Evolutionary conservation across 2,329 filamentous ascomycete species (phyloP), one percentile per base, ranked within the genome.

Genomic region (Cladosporium cucumerinum): DNA sequence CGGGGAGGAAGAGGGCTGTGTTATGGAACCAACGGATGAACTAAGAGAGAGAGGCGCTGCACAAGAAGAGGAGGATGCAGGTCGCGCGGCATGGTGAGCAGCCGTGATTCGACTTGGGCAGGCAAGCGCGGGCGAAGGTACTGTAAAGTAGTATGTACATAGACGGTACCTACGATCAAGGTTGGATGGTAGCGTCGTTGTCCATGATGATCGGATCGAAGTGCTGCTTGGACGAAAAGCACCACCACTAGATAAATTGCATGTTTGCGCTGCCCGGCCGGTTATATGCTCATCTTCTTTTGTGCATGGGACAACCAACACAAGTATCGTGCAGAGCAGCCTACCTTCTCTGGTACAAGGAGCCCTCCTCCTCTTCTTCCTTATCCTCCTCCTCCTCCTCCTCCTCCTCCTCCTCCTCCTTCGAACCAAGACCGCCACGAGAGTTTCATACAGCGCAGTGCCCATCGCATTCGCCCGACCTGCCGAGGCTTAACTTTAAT

Each of bases 381-480:
- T n/a, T n/a, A n/a, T n/a, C n/a, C n/a, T n/a, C n/a, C n/a, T n/a
- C n/a, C n/a, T n/a, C n/a, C n/a, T n/a, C n/a, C n/a, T n/a, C n/a
- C n/a, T n/a, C n/a, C n/a, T n/a, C n/a, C n/a, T n/a, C n/a, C n/a
- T n/a, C n/a, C n/a, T n/a, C 10, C 16, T 25, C 8, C 48, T 26
- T 25, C 23, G 48, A 25, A 28, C 23, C 23, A 52, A 52, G 26
- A 25, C 23, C 23, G 48, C 32, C 54, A 7, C n/a, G 36, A 25
- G 16, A 39, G 54, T 25, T 2, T 14, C n/a, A 25, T n/a, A 21
- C 54, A 54, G 25, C 51, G 32, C 54, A 54, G 25, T 28, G 51
- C 51, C n/a, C 51, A 12, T n/a, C 14, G 32, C 54, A 39, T n/a
- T 57, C 54, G 54, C 54, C 54, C 54, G 54, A 57, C 54, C 25